Evolutionary conservation across 352 stramenopile species (phyloP), one percentile per base, ranked within the genome.

Genomic region (Globisporangium megalacanthum): DNA sequence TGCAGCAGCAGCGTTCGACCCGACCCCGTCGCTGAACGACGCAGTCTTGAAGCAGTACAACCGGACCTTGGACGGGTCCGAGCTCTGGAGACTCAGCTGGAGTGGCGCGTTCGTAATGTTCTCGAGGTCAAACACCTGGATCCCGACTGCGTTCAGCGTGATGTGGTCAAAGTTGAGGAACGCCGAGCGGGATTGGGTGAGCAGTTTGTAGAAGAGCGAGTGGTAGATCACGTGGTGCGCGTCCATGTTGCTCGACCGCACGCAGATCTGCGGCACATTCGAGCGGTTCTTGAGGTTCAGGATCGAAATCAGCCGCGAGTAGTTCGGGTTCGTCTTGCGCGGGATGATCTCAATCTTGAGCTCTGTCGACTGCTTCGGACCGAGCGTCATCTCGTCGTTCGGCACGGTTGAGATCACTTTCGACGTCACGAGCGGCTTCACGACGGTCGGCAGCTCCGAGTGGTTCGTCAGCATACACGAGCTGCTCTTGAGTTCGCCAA

Each of bases 181-280:
- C 45, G 83, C 86, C 13, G 84, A 92, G 54, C 76, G 85, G 29
- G 83, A 90, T 44, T 82, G 83, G 19, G 86, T 96, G 55, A 94
- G 55, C 22, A 96, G 69, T 53, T 92, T 94, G 81, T 96, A 96
- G 58, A 94, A 96, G 36, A 94, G 65, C 35, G 86, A 96, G 56
- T 96, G 86, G 56, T 96, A 96, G 54, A 96, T 96, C 33, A 96
- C 86, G 57, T 95, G 85, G 51, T 96, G 84, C 1, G 86, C 85
- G 49, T 96, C 86, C 86, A 96, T 96, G 62, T 96, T 96, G 72
- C 85, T 94, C 11, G 84, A 95, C 9, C 85, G 83, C 9, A 96
- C 85, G 41, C 85, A 94, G 29, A 96, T 85, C 61, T 94, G 82
- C 17, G 85, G 72, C 19, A 88, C 77, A 47, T 96, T 96, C 57